phyloP scores from a whole-genome alignment of 345 rosid genomes.

The Eutrema yunnanense region DNA sequence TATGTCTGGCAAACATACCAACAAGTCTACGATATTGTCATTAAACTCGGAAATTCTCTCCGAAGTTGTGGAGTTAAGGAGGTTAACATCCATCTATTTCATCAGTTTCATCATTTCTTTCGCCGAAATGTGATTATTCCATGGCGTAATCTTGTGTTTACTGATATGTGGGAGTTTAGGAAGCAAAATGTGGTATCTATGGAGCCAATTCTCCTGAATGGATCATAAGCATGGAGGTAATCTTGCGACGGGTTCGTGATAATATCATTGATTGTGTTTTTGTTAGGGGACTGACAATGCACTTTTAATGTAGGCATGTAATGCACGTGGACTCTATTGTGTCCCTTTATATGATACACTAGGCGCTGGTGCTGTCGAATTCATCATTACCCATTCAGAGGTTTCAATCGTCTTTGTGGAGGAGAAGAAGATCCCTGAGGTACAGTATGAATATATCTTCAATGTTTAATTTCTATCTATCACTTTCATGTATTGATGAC shows the following conservation, averaged over 20 bases:
- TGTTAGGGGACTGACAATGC: background rate
- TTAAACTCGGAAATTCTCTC: constrained; percentile 64
- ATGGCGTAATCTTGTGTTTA: background rate
- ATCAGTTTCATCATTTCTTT: background rate
- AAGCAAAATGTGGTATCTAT: constrained; percentile 72
- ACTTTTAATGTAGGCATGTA: constrained; percentile 62
- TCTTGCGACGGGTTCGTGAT: background rate
- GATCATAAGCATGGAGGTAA: constrained; percentile 94
- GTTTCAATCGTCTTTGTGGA: constrained; percentile 72
- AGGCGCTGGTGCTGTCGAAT: constrained; percentile 83
- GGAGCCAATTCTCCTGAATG: constrained; percentile 77
- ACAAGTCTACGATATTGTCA: constrained; percentile 64
- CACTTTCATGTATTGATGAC: background rate
- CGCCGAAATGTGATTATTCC: background rate
- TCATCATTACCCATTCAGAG: constrained; percentile 68
- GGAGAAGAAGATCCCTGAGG: constrained; percentile 76
- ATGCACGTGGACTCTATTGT: constrained; percentile 80
- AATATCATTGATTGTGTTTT: background rate
- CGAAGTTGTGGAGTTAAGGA: constrained; percentile 58
- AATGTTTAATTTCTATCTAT: background rate
- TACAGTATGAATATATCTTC: constrained; percentile 1
- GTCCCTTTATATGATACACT: constrained; percentile 86
- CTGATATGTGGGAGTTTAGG: constrained; percentile 31
- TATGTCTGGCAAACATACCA: constrained; percentile 73
- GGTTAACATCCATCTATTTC: constrained; percentile 23